Conservation (phyloP, 2,329 filamentous ascomycete genomes). For the Xylaria sp. region DNA sequence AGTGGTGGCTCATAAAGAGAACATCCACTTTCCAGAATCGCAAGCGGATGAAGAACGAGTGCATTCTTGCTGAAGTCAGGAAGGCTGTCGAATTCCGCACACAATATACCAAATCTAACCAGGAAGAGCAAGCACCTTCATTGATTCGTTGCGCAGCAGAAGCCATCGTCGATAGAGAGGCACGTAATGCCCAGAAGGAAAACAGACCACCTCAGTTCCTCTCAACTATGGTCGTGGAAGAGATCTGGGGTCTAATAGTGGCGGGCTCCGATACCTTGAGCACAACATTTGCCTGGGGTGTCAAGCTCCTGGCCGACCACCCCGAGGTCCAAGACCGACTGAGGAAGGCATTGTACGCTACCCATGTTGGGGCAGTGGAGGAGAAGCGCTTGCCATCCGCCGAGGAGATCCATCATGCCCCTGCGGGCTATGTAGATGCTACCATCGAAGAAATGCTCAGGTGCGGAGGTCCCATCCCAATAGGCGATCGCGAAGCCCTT, state of each 20-base stretch:
- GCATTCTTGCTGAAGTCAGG: not conserved
- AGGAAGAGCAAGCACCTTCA: not conserved
- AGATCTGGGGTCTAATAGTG: conserved; percentile 42
- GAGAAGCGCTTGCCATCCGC: conserved; percentile 34
- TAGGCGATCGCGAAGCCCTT: conserved; percentile 35
- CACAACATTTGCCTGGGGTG: conserved; percentile 38
- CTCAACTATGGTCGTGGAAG: conserved; percentile 25
- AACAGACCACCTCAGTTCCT: conserved; percentile 1
- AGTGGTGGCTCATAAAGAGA: conserved; percentile 13
- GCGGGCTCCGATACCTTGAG: conserved; percentile 44
- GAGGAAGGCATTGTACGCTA: conserved; percentile 30
- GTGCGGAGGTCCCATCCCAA: conserved; percentile 30
- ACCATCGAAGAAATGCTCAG: conserved; percentile 43
- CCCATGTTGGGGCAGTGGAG: conserved; percentile 22
- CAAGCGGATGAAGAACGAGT: conserved; percentile 6
- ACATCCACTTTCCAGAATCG: not conserved
- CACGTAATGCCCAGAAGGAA: conserved; percentile 4
- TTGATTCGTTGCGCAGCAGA: conserved; percentile 2
- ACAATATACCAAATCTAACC: not conserved
- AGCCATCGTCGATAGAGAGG: conserved; percentile 2
- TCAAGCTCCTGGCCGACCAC: conserved; percentile 40
- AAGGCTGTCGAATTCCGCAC: conserved; percentile 3
- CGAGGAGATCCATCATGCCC: conserved; percentile 33
- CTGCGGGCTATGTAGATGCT: conserved; percentile 42
- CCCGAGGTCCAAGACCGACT: conserved; percentile 38